phyloP scores from a whole-genome alignment of 2,329 filamentous ascomycete species.

The Curvularia verruculosa region DNA sequence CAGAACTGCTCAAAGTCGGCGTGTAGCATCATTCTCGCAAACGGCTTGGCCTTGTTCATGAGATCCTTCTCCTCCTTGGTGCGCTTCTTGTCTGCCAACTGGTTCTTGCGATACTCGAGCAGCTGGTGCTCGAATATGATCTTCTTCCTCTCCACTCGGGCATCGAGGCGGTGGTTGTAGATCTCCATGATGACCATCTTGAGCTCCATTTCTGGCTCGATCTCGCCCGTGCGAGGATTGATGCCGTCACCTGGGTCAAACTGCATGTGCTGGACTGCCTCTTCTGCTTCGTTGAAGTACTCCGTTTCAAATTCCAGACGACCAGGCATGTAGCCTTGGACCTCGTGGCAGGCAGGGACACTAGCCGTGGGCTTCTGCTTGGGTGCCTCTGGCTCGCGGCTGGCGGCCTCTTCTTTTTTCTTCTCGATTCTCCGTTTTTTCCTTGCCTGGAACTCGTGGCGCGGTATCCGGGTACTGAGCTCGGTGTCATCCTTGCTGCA shows the following conservation, averaged over 20 bases:
- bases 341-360: constrained; percentile 95
- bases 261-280: constrained; percentile 97
- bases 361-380: constrained; percentile 96
- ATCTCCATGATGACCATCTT: constrained; percentile 99
- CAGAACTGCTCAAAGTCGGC: constrained; percentile 87
- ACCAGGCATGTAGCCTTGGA: constrained; percentile 98
- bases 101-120: constrained; percentile 91
- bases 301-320: constrained; percentile 97
- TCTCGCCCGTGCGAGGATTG: constrained; percentile 79
- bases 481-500: constrained; percentile 82
- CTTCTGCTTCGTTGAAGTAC: constrained; percentile 96
- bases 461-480: constrained; percentile 78
- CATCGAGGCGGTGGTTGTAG: constrained; percentile 90
- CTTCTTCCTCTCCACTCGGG: constrained; percentile 92
- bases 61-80: constrained; percentile 94
- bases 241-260: constrained; percentile 96
- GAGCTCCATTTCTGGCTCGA: constrained; percentile 95
- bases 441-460: constrained; percentile 89
- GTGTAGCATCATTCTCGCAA: constrained; percentile 95
- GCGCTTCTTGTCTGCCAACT: constrained; percentile 86
- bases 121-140: constrained; percentile 95
- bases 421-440: constrained; percentile 96
- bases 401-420: constrained; percentile 84
- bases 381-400: constrained; percentile 79
- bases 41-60: constrained; percentile 91